These are phyloP conservation scores for Pneumocystis oryctolagi DNA, from an alignment of 1,139 yeast species.

Conservation along the genomic window DNA sequence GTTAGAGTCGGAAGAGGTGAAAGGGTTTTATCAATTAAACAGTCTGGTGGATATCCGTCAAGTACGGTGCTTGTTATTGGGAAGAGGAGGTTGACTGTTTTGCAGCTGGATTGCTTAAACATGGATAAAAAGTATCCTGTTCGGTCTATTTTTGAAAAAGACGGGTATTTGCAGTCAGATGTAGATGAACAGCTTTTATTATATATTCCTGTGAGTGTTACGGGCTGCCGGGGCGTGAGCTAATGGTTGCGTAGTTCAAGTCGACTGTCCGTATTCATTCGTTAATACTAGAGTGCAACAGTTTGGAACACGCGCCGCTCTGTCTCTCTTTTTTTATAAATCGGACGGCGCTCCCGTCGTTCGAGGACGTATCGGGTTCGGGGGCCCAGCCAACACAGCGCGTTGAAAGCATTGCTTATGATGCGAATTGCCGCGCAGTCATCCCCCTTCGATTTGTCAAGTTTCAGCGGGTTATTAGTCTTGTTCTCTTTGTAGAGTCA, in stretches of 20 bases:
- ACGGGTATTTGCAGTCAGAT: conserved; percentile 9
- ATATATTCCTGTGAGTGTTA: conserved; percentile 7
- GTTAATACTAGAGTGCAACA: neutral
- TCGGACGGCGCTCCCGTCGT: conserved; percentile 9
- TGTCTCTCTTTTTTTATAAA: conserved; percentile 8
- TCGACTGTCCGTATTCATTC: neutral
- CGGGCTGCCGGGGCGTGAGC: neutral
- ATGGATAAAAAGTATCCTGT: conserved; percentile 2
- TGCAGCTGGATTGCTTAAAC: conserved; percentile 7
- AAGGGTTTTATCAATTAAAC: neutral
- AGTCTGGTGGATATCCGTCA: neutral
- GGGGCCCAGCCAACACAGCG: conserved; percentile 7
- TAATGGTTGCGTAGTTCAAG: neutral
- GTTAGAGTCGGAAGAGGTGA: neutral
- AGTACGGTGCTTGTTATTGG: neutral
- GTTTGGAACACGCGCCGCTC: conserved; percentile 7
- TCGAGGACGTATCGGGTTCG: conserved; percentile 10
- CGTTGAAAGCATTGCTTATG: conserved; percentile 7
- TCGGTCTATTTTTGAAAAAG: conserved; percentile 4
- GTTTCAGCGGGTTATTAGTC: conserved; percentile 10
- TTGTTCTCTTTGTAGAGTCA: conserved; percentile 12
- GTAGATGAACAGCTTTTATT: conserved; percentile 14
- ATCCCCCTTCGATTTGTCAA: conserved; percentile 13
- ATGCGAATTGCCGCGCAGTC: conserved; percentile 5
- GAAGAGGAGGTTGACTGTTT: too few species aligned